phyloP scores from a whole-genome alignment of 1,284 basidiomycete species.

The Sanghuangporus baumii region DNA sequence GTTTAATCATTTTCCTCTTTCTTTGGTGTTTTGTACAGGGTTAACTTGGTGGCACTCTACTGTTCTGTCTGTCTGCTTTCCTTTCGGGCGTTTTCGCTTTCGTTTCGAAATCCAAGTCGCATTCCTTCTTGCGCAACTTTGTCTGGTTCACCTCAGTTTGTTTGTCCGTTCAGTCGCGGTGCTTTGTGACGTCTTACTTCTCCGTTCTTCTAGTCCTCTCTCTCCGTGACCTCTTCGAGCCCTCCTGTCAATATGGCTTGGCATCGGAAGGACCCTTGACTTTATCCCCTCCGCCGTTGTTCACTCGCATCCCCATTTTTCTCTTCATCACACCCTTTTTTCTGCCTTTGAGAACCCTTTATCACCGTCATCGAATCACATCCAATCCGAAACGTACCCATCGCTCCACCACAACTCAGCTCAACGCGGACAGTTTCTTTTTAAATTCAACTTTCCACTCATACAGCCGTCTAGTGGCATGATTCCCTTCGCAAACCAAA shows the following conservation, averaged over 20 bases:
- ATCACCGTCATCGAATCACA: background rate
- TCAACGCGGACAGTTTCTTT: background rate
- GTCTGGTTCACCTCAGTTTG: background rate
- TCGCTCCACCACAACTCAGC: background rate
- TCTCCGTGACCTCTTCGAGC: background rate
- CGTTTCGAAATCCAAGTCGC: background rate
- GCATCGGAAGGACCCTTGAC: background rate
- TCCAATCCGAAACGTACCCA: background rate
- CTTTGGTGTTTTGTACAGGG: background rate
- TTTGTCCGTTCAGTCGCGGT: background rate
- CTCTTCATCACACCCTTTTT: background rate
- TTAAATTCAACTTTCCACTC: background rate
- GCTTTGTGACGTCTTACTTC: background rate
- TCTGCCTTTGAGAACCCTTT: background rate
- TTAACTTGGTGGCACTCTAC: background rate
- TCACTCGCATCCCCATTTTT: background rate
- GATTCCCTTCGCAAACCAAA: background rate
- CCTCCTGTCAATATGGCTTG: background rate
- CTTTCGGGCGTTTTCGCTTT: background rate
- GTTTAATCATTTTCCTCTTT: background rate
- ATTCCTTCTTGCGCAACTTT: background rate
- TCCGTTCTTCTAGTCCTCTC: background rate
- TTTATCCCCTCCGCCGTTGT: background rate
- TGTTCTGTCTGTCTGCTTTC: background rate
- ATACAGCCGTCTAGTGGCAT: background rate